These are phyloP conservation scores for Primulina huaijiensis DNA, from an alignment of 257 asterid species.

Conservation along the genomic window DNA sequence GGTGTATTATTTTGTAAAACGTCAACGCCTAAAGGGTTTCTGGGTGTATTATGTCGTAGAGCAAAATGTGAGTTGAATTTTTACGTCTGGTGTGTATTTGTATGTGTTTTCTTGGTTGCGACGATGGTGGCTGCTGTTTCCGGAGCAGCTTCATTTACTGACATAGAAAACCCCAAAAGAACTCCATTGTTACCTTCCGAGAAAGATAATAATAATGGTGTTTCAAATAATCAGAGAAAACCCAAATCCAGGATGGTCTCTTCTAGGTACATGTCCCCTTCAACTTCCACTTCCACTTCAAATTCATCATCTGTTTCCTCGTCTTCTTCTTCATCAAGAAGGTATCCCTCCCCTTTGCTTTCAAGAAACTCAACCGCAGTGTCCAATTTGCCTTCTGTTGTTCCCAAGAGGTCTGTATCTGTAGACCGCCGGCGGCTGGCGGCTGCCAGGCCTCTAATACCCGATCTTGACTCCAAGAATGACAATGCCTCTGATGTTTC, in stretches of 20 bases:
- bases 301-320: constrained; percentile 70
- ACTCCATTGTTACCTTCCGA: constrained; percentile 87
- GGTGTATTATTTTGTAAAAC: constrained; percentile 26
- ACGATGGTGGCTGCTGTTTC: constrained; percentile 91
- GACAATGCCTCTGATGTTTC: constrained; percentile 55
- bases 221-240: constrained; percentile 45
- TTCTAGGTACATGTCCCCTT: constrained; percentile 90
- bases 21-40: constrained; percentile 34
- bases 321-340: constrained; percentile 61
- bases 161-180: constrained; percentile 53
- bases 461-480: constrained; percentile 59
- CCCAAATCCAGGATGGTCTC: constrained; percentile 77
- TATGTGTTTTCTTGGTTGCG: constrained; percentile 33
- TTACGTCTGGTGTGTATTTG: constrained; percentile 24
- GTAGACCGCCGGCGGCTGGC: constrained; percentile 70
- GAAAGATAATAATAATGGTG: constrained; percentile 58
- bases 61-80: constrained; percentile 54
- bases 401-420: constrained; percentile 77
- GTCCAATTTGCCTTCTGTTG: constrained; percentile 43
- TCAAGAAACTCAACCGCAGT: constrained; percentile 52
- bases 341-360: constrained; percentile 68
- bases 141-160: constrained; percentile 69
- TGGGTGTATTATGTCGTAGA: constrained; percentile 31
- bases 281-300: constrained; percentile 70
- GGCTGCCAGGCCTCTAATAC: constrained; percentile 45